Conservation (phyloP, 371 early-diverging fungal genomes). For the Mortierella sp. region DNA sequence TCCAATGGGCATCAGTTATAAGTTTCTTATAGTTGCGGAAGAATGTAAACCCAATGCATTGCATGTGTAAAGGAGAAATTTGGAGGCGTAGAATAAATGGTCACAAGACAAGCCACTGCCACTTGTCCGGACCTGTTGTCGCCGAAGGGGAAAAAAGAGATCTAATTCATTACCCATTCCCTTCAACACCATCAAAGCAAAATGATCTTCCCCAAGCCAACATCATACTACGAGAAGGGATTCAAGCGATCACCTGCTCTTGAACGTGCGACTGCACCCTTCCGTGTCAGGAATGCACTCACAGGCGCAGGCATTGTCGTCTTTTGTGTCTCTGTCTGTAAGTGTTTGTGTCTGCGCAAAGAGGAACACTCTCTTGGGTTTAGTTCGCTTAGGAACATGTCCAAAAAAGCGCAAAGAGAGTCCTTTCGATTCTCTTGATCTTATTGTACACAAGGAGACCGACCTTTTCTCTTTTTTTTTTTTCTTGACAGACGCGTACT, state of each 20-base stretch:
- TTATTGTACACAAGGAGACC: neutral
- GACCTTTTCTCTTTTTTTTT: neutral
- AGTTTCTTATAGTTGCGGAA: neutral
- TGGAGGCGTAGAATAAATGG: no score
- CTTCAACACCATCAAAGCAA: conserved; percentile 1
- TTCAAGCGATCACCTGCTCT: conserved; percentile 53
- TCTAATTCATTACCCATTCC: neutral
- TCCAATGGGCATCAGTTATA: conserved; percentile 25
- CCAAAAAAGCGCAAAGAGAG: no score
- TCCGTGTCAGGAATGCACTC: conserved; percentile 48
- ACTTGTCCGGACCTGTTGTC: no score
- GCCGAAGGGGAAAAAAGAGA: neutral
- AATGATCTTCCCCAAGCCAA: conserved; percentile 55
- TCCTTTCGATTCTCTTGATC: no score
- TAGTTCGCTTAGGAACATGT: no score
- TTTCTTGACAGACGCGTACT: conserved; percentile 36
- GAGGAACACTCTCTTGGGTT: no score
- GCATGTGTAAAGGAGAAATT: no score
- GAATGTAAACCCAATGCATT: no score
- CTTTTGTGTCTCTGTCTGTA: conserved; percentile 47
- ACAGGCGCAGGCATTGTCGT: conserved; percentile 39
- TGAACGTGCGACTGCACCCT: conserved; percentile 52
- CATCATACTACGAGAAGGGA: conserved; percentile 50
- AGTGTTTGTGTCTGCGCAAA: conserved; percentile 1
- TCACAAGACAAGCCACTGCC: no score